Conservation (phyloP, 768 basidiomycete genomes). For the Amanita jacksonii region DNA sequence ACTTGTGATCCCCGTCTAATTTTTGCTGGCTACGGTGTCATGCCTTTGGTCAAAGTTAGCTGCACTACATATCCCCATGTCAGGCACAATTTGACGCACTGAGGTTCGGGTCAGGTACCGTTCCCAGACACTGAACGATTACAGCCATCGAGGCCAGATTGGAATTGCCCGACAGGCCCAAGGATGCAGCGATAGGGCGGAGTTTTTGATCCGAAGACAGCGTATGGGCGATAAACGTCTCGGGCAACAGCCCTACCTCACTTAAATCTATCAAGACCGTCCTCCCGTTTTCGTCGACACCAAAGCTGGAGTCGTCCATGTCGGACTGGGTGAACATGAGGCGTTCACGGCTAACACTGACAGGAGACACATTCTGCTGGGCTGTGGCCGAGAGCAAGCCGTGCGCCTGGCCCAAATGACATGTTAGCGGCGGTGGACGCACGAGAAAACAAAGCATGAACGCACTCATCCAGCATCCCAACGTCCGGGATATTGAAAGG, state of each 20-base stretch:
- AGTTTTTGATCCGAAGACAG: background rate
- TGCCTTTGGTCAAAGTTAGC: constrained; percentile 8
- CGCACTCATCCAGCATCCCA: constrained; percentile 10
- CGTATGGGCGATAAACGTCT: constrained; percentile 11
- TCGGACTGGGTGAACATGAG: constrained; percentile 22
- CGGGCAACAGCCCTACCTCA: constrained; percentile 18
- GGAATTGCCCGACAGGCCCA: constrained; percentile 6
- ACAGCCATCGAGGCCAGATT: constrained; percentile 7
- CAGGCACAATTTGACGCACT: constrained; percentile 12
- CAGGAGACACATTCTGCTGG: constrained; percentile 4
- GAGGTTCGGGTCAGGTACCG: constrained; percentile 4
- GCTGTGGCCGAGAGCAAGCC: constrained; percentile 4
- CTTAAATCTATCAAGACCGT: constrained; percentile 19
- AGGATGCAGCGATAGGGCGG: constrained; percentile 7
- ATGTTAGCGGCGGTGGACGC: constrained; percentile 9
- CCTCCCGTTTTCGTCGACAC: constrained; percentile 16
- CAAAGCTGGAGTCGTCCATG: constrained; percentile 20
- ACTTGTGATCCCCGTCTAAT: too few species aligned
- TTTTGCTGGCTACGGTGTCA: constrained; percentile 3
- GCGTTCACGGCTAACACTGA: constrained; percentile 15
- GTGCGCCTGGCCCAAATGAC: constrained; percentile 9
- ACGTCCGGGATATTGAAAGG: constrained; percentile 9
- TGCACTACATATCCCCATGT: constrained; percentile 7
- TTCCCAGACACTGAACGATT: constrained; percentile 8
- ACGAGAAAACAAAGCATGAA: constrained; percentile 9